Evolutionary conservation across 352 stramenopile species (phyloP).

Genomic region (Pythium sp.): DNA sequence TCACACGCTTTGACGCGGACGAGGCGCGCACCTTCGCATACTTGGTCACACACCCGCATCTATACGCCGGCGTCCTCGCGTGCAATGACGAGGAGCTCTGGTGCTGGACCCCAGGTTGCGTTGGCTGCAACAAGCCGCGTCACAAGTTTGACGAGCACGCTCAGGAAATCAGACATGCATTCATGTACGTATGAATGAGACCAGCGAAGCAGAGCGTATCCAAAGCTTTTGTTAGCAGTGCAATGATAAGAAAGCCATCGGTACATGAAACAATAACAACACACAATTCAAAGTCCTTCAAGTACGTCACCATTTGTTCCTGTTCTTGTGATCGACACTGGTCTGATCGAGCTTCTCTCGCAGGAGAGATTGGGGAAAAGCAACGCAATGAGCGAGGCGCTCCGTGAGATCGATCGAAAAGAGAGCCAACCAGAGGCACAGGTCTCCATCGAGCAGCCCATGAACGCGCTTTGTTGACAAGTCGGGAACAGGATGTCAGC

Average conservation of each 20-base stretch:
- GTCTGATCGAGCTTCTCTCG: no score
- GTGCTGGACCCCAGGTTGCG: background rate
- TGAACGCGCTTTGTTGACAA: no score
- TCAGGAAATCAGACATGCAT: background rate
- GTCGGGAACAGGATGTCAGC: no score
- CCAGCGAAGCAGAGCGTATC: background rate
- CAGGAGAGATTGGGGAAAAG: no score
- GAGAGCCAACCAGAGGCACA: no score
- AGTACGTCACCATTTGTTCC: no score
- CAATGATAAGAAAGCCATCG: background rate
- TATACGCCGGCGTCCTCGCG: background rate
- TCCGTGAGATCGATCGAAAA: no score
- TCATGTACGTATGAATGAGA: background rate
- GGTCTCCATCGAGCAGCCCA: no score
- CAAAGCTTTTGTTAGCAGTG: background rate
- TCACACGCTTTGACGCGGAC: background rate
- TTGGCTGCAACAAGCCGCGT: background rate
- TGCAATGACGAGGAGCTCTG: background rate
- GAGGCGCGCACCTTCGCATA: background rate
- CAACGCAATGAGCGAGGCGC: no score
- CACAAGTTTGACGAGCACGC: conserved; percentile 2
- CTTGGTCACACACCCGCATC: background rate
- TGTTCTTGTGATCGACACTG: no score
- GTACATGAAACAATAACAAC: background rate
- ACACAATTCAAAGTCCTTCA: background rate